Evolutionary conservation across 257 asterid genomes (phyloP).

Genomic region (Echium plantagineum): DNA sequence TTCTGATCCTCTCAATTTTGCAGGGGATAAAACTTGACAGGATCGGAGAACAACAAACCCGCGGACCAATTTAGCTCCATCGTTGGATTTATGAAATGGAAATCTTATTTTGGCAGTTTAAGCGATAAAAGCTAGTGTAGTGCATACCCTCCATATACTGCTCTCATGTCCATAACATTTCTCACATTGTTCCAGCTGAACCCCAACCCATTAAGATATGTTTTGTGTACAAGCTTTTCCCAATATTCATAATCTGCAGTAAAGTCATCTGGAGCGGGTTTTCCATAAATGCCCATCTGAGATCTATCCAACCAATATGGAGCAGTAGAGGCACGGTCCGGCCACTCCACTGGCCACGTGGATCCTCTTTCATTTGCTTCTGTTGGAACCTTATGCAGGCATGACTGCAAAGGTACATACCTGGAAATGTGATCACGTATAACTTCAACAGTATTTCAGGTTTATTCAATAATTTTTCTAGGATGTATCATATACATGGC

Average conservation of each 20-base stretch:
- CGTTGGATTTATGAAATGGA: too few relatives aligned
- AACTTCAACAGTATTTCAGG: too few relatives aligned
- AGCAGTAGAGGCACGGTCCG: constrained; percentile 44
- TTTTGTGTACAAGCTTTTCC: constrained; percentile 46
- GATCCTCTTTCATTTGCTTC: constrained; percentile 63
- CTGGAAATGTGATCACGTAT: constrained; percentile 21
- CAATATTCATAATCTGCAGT: constrained; percentile 56
- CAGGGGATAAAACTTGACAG: too few relatives aligned
- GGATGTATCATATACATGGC: too few relatives aligned
- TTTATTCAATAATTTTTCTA: too few relatives aligned
- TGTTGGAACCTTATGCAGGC: constrained; percentile 54
- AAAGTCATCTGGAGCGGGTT: constrained; percentile 75
- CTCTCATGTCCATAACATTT: constrained; percentile 88
- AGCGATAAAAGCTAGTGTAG: not conserved
- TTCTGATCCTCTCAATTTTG: too few relatives aligned
- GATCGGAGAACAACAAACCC: too few relatives aligned
- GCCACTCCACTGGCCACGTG: constrained; percentile 91
- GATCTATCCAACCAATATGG: constrained; percentile 75
- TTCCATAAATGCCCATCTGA: constrained; percentile 66
- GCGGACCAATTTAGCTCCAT: not conserved
- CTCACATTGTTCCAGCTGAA: constrained; percentile 65
- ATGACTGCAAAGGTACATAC: constrained; percentile 73
- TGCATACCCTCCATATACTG: constrained; percentile 79
- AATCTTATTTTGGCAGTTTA: not conserved
- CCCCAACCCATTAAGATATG: constrained; percentile 55